These are phyloP conservation scores for Extremus antarcticus DNA, from an alignment of 495 filamentous ascomycete genomes.

Conservation along the genomic window DNA sequence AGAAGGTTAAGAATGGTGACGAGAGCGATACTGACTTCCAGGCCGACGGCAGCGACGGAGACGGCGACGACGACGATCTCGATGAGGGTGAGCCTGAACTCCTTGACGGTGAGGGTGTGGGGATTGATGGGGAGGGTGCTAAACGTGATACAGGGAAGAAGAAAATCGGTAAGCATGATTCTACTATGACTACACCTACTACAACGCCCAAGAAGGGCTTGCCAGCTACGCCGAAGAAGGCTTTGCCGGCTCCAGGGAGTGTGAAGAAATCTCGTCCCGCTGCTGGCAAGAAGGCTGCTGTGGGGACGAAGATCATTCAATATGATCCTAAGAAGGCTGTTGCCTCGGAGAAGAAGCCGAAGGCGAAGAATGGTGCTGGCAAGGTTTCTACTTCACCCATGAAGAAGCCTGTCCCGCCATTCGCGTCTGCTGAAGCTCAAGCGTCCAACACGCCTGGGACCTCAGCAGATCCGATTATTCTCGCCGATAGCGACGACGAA, in stretches of 20 bases:
- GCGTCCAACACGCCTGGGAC: neutral
- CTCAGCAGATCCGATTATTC: neutral
- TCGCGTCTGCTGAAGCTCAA: neutral
- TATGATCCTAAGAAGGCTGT: slow-evolving; percentile 3
- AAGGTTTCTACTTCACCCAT: slow-evolving; percentile 6
- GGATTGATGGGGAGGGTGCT: slow-evolving; percentile 5
- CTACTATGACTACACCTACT: too few relatives aligned
- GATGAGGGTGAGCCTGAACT: too few relatives aligned
- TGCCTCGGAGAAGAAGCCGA: slow-evolving; percentile 4
- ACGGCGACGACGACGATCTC: slow-evolving; percentile 11
- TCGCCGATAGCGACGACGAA: neutral
- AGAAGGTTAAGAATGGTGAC: slow-evolving; percentile 13
- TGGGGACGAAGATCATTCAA: neutral
- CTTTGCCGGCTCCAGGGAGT: neutral
- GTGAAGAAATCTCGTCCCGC: neutral
- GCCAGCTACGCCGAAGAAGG: slow-evolving; percentile 3
- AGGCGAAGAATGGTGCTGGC: neutral
- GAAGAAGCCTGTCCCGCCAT: slow-evolving; percentile 6
- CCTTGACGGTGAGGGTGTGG: neutral
- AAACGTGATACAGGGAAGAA: slow-evolving; percentile 18
- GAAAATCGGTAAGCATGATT: slow-evolving; percentile 15
- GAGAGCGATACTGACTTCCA: slow-evolving; percentile 46
- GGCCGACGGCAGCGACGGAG: slow-evolving; percentile 27
- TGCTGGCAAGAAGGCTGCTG: neutral
- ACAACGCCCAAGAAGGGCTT: neutral